Base-by-base conservation (phyloP, 345 rosid species). In the Psidium guajava region DNA sequence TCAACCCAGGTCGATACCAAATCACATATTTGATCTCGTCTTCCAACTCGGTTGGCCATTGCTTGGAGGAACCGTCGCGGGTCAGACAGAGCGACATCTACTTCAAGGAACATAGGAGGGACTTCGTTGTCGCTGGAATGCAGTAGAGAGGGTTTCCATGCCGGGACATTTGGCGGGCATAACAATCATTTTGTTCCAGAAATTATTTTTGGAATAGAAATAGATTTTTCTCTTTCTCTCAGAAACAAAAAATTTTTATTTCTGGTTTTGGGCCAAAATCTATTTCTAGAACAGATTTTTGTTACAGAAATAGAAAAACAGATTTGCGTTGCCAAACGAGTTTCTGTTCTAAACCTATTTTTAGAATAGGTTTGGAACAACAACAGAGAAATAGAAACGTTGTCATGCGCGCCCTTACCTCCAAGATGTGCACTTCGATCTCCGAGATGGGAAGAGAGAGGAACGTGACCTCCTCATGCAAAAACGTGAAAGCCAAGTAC, bases 401-500 rank as follows among this genome's bases (percentile, higher is more conserved):
- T n/a, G n/a, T n/a, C n/a, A n/a, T n/a, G n/a, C n/a, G n/a, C n/a
- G n/a, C n/a, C n/a, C n/a, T n/a, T n/a, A n/a, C n/a, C 90, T 91
- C 52, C 92, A 91, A 85, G 89, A 92, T 59, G 92, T 93, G 89
- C 91, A 86, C 83, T 82, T 92, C 85, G 90, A 90, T 50, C 88
- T 91, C 36, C 89, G 88, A 59, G 86, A 91, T 11, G 91, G 88
- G 83, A 75, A 85, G 49, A 88, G 87, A 86, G 59, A 88, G 86
- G 85, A 87, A 61, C 61, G 89, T 85, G 24, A 90, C 90, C 86
- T 89, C 93, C 6, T 89, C 94, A 36, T 92, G 95, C 85, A 85
- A 88, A 86, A 89, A 92, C 86, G 94, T 91, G 28, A 90, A 85
- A 84, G 94, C 91, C 85, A 89, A 89, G 83, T 91, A 91, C 86